phyloP scores from a whole-genome alignment of 2,329 filamentous ascomycete genomes.

The Podosphaera xanthii region DNA sequence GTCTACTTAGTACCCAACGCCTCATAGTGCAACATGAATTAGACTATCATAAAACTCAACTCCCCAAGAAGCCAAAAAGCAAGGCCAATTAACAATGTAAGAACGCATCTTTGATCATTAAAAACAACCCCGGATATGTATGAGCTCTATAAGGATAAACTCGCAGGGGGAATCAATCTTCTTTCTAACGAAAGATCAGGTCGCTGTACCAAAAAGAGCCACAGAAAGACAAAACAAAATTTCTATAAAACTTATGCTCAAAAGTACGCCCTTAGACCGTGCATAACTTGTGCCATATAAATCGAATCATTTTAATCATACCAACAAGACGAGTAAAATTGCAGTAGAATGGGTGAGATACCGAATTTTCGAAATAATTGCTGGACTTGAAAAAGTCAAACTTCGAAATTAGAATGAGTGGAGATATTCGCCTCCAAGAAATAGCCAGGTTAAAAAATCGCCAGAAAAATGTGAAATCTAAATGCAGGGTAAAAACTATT shows the following conservation, averaged over 20 bases:
- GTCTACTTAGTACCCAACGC: neutral
- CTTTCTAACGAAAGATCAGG: neutral
- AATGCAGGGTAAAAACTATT: neutral
- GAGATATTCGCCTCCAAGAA: neutral
- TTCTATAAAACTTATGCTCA: neutral
- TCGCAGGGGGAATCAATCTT: neutral
- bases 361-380: neutral
- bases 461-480: neutral
- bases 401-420: neutral
- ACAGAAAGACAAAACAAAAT: neutral
- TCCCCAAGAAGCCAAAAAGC: neutral
- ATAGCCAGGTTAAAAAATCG: neutral
- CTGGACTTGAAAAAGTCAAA: neutral
- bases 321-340: neutral
- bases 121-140: too few species aligned
- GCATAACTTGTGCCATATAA: neutral
- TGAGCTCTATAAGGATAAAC: neutral
- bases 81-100: neutral
- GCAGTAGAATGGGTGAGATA: neutral
- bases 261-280: neutral
- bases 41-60: neutral
- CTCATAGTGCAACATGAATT: neutral
- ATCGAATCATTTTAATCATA: neutral
- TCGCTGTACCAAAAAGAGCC: neutral
- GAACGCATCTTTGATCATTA: too few species aligned